phyloP scores from a whole-genome alignment of 169 alveolate species.

The Theileria parva region DNA sequence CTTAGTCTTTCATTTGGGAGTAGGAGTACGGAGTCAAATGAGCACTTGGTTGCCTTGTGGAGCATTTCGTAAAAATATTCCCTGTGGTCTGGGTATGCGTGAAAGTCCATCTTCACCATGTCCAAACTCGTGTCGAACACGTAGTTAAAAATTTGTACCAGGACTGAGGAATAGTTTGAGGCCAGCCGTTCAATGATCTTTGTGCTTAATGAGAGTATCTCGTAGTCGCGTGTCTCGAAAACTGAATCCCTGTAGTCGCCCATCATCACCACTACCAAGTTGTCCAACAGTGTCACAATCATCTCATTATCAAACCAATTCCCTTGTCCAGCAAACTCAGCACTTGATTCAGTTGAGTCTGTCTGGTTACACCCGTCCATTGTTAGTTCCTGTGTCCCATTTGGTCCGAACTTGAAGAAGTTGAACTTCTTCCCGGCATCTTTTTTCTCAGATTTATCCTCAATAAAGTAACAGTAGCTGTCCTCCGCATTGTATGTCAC shows the following conservation, averaged over 20 bases:
- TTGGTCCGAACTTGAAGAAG: slow-evolving; percentile 40
- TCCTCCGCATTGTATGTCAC: background rate
- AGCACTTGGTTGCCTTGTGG: slow-evolving; percentile 79
- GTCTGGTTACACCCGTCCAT: slow-evolving; percentile 56
- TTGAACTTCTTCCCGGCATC: slow-evolving; percentile 52
- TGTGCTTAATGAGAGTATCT: slow-evolving; percentile 71
- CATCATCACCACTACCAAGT: slow-evolving; percentile 62
- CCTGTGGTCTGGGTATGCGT: slow-evolving; percentile 89
- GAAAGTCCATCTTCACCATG: slow-evolving; percentile 88
- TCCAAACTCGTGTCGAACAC: slow-evolving; percentile 85
- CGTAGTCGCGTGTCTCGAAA: slow-evolving; percentile 77
- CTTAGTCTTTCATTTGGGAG: slow-evolving; percentile 81
- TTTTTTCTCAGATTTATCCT: slow-evolving; percentile 54
- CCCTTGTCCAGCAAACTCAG: slow-evolving; percentile 4
- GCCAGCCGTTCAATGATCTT: slow-evolving; percentile 73
- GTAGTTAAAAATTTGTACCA: slow-evolving; percentile 81
- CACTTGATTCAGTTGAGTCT: background rate
- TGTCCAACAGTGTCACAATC: slow-evolving; percentile 65
- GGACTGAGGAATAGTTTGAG: slow-evolving; percentile 73
- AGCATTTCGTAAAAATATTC: slow-evolving; percentile 84
- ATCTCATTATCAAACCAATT: slow-evolving; percentile 39
- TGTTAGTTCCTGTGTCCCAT: slow-evolving; percentile 49
- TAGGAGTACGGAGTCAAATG: slow-evolving; percentile 76
- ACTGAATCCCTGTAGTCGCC: slow-evolving; percentile 71
- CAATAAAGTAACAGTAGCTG: slow-evolving; percentile 60